These are phyloP conservation scores for Plectranthus barbatus DNA, from an alignment of 257 asterid genomes.

Conservation along the genomic window DNA sequence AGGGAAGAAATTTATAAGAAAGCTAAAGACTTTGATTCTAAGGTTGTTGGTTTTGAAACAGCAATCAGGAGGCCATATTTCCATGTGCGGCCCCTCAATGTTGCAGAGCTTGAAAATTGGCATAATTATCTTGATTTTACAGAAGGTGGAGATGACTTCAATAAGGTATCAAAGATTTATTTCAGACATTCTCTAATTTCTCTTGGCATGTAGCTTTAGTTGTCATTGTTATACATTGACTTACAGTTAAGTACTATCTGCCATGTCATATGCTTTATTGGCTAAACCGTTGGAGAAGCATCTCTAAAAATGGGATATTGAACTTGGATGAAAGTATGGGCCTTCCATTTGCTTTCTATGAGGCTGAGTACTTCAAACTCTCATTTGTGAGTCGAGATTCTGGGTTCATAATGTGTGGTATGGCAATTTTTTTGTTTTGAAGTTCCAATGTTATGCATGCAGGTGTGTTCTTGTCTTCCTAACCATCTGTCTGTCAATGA, in stretches of 20 bases:
- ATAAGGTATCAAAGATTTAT: conserved; percentile 64
- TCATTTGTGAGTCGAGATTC: conserved; percentile 96
- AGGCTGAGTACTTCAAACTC: conserved; percentile 98
- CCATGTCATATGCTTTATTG: conserved; percentile 87
- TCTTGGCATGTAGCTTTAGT: conserved; percentile 64
- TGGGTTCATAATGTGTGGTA: conserved; percentile 79
- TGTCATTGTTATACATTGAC: conserved; percentile 77
- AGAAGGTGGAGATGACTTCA: conserved; percentile 79
- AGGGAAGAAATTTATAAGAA: conserved; percentile 88
- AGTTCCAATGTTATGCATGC: conserved; percentile 97
- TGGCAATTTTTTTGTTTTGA: conserved; percentile 44
- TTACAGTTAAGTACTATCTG: conserved; percentile 94
- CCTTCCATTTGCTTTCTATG: conserved; percentile 87
- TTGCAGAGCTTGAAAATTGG: conserved; percentile 96
- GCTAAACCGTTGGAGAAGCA: conserved; percentile 97
- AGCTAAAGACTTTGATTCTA: conserved; percentile 88
- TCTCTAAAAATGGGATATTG: conserved; percentile 88
- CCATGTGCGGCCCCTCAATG: conserved; percentile 90
- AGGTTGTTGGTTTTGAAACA: conserved; percentile 87
- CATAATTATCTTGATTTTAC: conserved; percentile 83
- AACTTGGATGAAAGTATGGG: conserved; percentile 98
- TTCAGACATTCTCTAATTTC: conserved; percentile 26
- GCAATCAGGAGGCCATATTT: conserved; percentile 96
- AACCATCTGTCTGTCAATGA: conserved; percentile 92
- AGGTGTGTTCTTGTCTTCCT: conserved; percentile 99